A percentile compares a stretch with the other conserved stretches of the same genome.
Conservation (phyloP, 2,329 filamentous ascomycete genomes). For the Ophiostoma piceae region DNA sequence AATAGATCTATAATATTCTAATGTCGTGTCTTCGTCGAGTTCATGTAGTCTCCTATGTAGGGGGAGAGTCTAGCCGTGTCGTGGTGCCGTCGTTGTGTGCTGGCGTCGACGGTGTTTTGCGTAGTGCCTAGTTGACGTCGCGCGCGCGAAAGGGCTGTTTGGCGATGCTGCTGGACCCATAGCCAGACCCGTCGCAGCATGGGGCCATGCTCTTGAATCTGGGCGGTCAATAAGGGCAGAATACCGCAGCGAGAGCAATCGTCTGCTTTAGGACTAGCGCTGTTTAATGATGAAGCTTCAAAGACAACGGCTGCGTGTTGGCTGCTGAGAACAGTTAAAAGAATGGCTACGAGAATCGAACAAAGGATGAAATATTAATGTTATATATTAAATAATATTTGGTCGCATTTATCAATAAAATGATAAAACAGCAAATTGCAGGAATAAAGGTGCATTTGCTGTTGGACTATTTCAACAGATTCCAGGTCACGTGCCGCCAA, state of each 20-base stretch:
- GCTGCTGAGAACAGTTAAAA: neutral
- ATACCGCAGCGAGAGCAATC: neutral
- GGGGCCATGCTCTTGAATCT: neutral
- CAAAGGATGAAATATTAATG: neutral
- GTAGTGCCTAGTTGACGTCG: neutral
- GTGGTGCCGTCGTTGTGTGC: neutral
- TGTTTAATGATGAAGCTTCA: neutral
- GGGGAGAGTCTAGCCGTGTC: neutral
- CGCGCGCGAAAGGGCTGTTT: constrained; percentile 15
- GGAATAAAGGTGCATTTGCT: too few relatives aligned
- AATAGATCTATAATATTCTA: neutral
- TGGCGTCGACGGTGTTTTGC: neutral
- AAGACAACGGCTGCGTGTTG: neutral
- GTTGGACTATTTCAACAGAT: too few relatives aligned
- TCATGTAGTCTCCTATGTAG: neutral
- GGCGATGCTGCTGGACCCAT: constrained; percentile 9
- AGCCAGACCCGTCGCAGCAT: neutral
- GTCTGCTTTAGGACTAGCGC: neutral
- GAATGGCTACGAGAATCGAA: neutral
- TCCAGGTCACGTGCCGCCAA: too few relatives aligned
- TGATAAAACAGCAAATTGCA: too few relatives aligned
- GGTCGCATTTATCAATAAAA: too few relatives aligned
- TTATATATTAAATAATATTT: too few relatives aligned
- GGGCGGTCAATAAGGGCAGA: constrained; percentile 1
- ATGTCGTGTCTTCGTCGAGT: neutral